Percentiles rank a stretch among this genome's conserved stretches.
Evolutionary conservation across 352 stramenopile species (phyloP).

Genomic region (Phytophthora pisi): DNA sequence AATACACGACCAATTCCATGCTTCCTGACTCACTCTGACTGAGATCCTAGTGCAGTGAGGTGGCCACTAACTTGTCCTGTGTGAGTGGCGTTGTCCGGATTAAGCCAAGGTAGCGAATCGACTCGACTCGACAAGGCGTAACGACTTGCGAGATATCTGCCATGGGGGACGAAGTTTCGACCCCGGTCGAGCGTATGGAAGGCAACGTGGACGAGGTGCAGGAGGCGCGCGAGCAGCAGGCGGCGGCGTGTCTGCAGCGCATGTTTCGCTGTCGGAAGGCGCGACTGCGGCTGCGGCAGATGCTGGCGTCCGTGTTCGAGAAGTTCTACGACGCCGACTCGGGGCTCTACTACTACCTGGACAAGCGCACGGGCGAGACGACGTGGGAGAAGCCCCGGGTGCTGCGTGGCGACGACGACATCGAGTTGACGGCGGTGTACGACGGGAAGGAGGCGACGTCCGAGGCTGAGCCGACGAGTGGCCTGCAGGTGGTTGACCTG

Average conservation of each 20-base stretch:
- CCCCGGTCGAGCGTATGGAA: slow-evolving; percentile 23
- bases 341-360: slow-evolving; percentile 74
- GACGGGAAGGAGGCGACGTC: slow-evolving; percentile 19
- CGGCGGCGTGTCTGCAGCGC: slow-evolving; percentile 57
- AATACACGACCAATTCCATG: slow-evolving; percentile 37
- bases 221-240: slow-evolving; percentile 21
- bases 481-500: slow-evolving; percentile 20
- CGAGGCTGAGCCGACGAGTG: slow-evolving; percentile 7
- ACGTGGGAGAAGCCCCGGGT: slow-evolving; percentile 75
- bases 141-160: slow-evolving; percentile 15
- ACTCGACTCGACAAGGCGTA: slow-evolving; percentile 7
- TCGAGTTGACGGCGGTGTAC: slow-evolving; percentile 49
- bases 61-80: slow-evolving; percentile 14
- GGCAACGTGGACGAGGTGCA: slow-evolving; percentile 20
- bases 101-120: neutral
- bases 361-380: slow-evolving; percentile 68
- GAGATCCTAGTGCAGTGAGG: neutral
- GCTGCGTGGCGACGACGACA: slow-evolving; percentile 55
- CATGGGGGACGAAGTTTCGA: slow-evolving; percentile 14
- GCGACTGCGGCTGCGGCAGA: slow-evolving; percentile 38
- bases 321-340: slow-evolving; percentile 78
- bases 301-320: slow-evolving; percentile 66
- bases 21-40: slow-evolving; percentile 3
- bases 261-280: slow-evolving; percentile 65
- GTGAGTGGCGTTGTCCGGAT: slow-evolving; percentile 6